Conservation (phyloP, 441 rosid species). For the Brassica hybrid region DNA sequence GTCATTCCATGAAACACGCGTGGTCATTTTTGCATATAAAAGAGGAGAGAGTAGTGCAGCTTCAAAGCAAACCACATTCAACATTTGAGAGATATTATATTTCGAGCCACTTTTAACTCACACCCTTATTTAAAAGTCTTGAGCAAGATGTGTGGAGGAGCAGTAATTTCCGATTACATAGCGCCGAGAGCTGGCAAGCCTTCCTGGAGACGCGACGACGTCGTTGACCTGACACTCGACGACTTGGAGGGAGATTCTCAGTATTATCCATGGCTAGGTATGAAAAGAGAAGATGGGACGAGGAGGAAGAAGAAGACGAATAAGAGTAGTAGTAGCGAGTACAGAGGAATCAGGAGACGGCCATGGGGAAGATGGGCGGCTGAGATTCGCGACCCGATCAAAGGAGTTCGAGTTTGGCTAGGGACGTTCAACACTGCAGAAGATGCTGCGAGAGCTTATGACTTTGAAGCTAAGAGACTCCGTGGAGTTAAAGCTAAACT, state of each 20-base stretch:
- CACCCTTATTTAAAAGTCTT: conserved; percentile 1
- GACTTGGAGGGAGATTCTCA: conserved; percentile 15
- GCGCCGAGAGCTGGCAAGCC: conserved; percentile 45
- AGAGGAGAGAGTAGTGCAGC: not conserved
- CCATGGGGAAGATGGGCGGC: conserved; percentile 98
- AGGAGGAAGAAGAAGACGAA: not conserved
- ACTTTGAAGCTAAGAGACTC: conserved; percentile 75
- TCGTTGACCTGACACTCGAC: conserved; percentile 35
- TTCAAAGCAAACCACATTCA: not conserved
- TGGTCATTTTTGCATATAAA: conserved; percentile 8
- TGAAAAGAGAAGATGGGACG: too few relatives aligned
- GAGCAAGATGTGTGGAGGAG: conserved; percentile 73
- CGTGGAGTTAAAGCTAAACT: conserved; percentile 88
- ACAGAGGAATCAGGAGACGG: conserved; percentile 80
- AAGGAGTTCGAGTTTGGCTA: conserved; percentile 95
- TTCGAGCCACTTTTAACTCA: not conserved
- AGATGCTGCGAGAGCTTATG: conserved; percentile 89
- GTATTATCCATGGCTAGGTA: too few relatives aligned
- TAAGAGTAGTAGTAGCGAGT: conserved; percentile 28
- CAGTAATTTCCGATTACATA: conserved; percentile 56
- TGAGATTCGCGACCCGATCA: conserved; percentile 87
- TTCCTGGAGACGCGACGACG: conserved; percentile 30
- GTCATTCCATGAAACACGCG: not conserved
- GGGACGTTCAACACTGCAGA: conserved; percentile 86
- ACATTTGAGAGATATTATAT: not conserved